Evolutionary conservation across 2,329 filamentous ascomycete genomes (phyloP).

Genomic region (Alternaria postmessia): DNA sequence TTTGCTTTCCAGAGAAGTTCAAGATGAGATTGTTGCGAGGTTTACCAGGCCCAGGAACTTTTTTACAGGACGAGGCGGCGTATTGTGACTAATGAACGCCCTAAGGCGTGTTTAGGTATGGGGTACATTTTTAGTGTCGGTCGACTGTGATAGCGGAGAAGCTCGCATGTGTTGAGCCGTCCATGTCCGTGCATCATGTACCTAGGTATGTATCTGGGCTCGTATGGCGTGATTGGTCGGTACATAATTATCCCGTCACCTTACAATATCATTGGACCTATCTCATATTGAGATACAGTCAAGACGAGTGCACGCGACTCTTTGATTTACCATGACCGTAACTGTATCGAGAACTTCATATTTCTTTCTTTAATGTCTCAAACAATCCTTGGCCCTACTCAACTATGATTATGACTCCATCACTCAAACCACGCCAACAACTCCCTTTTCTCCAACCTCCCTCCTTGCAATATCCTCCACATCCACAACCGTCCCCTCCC

Average conservation of each 20-base stretch:
- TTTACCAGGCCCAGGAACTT: conserved; percentile 3
- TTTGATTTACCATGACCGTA: not conserved
- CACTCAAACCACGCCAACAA: conserved; percentile 14
- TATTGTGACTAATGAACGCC: conserved; percentile 10
- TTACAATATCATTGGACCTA: no score
- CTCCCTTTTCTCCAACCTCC: conserved; percentile 37
- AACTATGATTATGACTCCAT: not conserved
- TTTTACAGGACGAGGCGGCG: conserved; percentile 8
- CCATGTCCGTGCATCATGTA: conserved; percentile 1
- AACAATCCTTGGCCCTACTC: not conserved
- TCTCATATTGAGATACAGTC: no score
- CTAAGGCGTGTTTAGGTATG: conserved; percentile 4
- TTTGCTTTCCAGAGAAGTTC: not conserved
- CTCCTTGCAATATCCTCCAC: conserved; percentile 47
- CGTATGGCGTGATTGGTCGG: not conserved
- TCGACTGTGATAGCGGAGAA: not conserved
- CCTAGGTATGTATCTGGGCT: not conserved
- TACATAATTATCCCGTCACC: not conserved
- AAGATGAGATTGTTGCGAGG: not conserved
- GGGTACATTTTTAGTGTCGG: conserved; percentile 2
- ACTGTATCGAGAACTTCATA: not conserved
- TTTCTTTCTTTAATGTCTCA: no score
- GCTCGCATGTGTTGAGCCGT: not conserved
- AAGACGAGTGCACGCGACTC: no score
- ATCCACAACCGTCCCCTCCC: conserved; percentile 40